Percentiles rank a stretch among this genome's conserved stretches.
Conservation (phyloP, 106 monocot species). For the Hemerocallis citrina region DNA sequence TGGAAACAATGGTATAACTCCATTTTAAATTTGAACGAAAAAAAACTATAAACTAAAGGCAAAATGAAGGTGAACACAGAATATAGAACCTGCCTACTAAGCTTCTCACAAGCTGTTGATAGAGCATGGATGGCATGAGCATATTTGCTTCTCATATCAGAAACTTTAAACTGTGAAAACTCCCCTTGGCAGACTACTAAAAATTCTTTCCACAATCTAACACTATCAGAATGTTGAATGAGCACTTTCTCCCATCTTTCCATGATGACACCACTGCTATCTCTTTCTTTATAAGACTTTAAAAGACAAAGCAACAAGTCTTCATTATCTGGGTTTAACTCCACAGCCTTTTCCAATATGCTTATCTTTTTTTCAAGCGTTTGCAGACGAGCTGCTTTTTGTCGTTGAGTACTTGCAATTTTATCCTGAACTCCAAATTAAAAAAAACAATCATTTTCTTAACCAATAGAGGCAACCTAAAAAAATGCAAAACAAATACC, state of each 20-base stretch:
- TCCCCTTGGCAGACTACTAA: constrained; percentile 63
- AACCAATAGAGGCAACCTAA: neutral
- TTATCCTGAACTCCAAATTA: constrained; percentile 49
- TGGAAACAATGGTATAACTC: too few relatives aligned
- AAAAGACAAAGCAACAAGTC: constrained; percentile 67
- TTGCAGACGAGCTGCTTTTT: constrained; percentile 83
- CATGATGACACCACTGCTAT: constrained; percentile 43
- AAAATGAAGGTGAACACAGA: constrained; percentile 6
- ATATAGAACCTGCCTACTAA: constrained; percentile 81
- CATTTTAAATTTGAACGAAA: neutral
- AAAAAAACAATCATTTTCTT: neutral
- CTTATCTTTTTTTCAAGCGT: constrained; percentile 94
- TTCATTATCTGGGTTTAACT: constrained; percentile 82
- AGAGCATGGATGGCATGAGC: constrained; percentile 80
- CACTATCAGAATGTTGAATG: constrained; percentile 56
- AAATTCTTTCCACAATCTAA: constrained; percentile 86
- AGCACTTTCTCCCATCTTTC: constrained; percentile 80
- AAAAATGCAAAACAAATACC: constrained; percentile 31
- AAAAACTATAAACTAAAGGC: neutral
- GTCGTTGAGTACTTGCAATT: constrained; percentile 60
- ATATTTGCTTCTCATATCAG: constrained; percentile 64
- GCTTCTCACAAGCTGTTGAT: constrained; percentile 71
- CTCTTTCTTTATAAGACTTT: constrained; percentile 65
- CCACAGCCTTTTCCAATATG: constrained; percentile 88
- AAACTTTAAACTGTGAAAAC: constrained; percentile 90